Evolutionary conservation across 805 yeast species (phyloP), one percentile per base, ranked within the genome.

Genomic region (Debaryomyces castellii): DNA sequence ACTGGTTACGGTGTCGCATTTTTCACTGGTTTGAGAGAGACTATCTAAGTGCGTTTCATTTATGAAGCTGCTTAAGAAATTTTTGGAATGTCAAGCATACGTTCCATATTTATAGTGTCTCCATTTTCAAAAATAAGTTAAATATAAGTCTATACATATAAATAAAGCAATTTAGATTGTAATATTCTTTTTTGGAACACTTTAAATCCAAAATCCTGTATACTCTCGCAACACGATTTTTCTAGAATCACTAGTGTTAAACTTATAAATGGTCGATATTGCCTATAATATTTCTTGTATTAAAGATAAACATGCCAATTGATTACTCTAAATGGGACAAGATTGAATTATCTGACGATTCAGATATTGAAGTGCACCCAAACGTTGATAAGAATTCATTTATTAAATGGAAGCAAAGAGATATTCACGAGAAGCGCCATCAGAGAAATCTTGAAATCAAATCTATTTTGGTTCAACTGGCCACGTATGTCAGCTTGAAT

Each of bases 291-390:
- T 20, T 35, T 35, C 16, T 12, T 37, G 14, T n/a, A 14, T 18
- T 8, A 22, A 14, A 11, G 4, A 21, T 16, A 33, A 59, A 36
- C 21, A 88, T 87, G 95, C 83, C 88, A 25, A 83, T 94, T 53
- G 99, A 94, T 64, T 94, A 94, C 68, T 89, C 97, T 9, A 94
- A 92, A 63, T 94, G 99, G 98, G 99, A 94, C 67, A 89, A 89
- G 63, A 81, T 94, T 48, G 99, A 94, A 64, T 72, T 94, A 33
- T 89, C 97, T 17, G 99, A 94, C 63, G 99, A 94, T 66, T 89
- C 97, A 7, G 99, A 94, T 59, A 74, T 94, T 40, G 99, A 94
- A 60, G 98, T 92, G 12, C 99, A 94, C 63, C 99, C 98, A 48
- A 94, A 94, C 61, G 99, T 94, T 25, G 99, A 94, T 65, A 94